Conservation (phyloP, 176 grass and related monocot species). For the Hyparrhenia diplandra region DNA sequence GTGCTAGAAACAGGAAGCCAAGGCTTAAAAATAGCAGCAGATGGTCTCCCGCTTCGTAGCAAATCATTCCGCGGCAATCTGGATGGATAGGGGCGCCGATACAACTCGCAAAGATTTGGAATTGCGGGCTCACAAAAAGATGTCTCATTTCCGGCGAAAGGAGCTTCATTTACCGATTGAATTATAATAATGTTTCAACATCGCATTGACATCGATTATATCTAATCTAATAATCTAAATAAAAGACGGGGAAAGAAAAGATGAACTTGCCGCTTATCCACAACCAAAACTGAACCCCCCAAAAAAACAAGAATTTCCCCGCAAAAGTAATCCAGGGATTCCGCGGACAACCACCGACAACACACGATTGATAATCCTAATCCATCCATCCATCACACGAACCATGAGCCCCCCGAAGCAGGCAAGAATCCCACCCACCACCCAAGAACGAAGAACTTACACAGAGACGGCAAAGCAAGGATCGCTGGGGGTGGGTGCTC, state of each 20-base stretch:
- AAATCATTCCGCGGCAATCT: background rate
- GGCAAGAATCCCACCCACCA: background rate
- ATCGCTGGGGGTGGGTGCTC: background rate
- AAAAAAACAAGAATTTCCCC: background rate
- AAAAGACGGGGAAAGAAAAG: background rate
- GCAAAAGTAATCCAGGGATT: background rate
- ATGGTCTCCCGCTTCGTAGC: background rate
- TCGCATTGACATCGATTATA: background rate
- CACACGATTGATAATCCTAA: background rate
- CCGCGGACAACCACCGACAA: background rate
- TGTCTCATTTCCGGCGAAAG: too few relatives aligned
- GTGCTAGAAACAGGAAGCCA: too few relatives aligned
- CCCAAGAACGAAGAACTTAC: background rate
- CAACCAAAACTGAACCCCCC: background rate
- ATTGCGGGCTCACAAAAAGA: background rate
- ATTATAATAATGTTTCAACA: background rate
- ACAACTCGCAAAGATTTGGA: background rate
- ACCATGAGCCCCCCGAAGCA: background rate
- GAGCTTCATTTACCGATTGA: background rate
- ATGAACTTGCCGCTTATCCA: background rate
- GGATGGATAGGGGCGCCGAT: background rate
- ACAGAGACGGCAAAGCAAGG: background rate
- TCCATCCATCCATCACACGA: background rate
- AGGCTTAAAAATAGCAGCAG: background rate
- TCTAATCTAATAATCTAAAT: too few relatives aligned